Percentiles rank a stretch among this genome's conserved stretches.
These are phyloP conservation scores for Syzygium malaccense DNA, from an alignment of 441 rosid species.

Conservation along the genomic window DNA sequence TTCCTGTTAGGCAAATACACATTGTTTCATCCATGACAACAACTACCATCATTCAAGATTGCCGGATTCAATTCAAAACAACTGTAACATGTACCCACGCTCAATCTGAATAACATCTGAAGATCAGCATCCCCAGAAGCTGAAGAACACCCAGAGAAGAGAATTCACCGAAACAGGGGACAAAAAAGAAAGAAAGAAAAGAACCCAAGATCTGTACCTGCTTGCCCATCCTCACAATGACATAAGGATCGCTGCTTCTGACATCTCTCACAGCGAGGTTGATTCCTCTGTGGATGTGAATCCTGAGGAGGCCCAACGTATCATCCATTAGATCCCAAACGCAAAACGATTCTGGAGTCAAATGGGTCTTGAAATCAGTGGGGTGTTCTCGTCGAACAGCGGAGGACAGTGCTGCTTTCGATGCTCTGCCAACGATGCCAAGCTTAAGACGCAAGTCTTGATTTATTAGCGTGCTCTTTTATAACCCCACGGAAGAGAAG, in stretches of 20 bases:
- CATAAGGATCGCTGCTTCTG: slow-evolving; percentile 47
- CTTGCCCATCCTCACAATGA: slow-evolving; percentile 23
- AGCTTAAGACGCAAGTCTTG: not conserved
- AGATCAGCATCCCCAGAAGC: not conserved
- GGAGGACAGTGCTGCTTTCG: not conserved
- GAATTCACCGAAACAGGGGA: too few species aligned
- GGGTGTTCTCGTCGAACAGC: not conserved
- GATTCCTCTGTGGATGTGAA: slow-evolving; percentile 35
- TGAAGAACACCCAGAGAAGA: not conserved
- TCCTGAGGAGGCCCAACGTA: slow-evolving; percentile 29
- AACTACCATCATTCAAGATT: not conserved
- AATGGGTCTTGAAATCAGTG: not conserved
- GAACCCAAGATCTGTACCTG: slow-evolving; percentile 22
- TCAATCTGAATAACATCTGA: not conserved
- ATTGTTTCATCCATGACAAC: not conserved
- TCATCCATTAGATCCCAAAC: slow-evolving; percentile 17
- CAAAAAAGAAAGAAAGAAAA: not conserved
- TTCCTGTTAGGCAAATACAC: not conserved
- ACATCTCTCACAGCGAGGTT: slow-evolving; percentile 49
- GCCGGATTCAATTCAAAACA: not conserved
- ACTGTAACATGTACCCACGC: not conserved
- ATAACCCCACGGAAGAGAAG: not conserved
- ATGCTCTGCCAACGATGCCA: not conserved
- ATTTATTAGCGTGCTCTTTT: not conserved
- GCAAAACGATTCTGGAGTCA: not conserved